Conservation (phyloP, 768 basidiomycete genomes). For the Termitomyces sp. region DNA sequence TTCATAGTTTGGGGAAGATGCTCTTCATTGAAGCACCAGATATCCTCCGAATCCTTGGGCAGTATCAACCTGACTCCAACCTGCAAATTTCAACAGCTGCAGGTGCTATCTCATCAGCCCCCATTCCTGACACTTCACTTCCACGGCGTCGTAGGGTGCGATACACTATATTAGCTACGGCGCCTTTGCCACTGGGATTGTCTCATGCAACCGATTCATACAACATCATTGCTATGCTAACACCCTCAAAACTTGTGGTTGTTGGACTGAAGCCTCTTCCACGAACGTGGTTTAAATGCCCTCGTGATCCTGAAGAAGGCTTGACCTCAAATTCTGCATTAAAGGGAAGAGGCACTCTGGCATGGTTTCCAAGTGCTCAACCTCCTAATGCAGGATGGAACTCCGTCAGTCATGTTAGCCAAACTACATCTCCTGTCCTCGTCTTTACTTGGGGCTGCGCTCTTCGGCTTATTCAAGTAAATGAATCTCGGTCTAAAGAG, state of each 20-base stretch:
- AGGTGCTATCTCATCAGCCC: constrained; percentile 7
- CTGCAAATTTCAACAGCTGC: constrained; percentile 1
- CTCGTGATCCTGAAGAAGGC: constrained; percentile 48
- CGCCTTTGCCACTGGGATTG: constrained; percentile 77
- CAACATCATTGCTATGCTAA: constrained; percentile 80
- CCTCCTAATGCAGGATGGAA: constrained; percentile 16
- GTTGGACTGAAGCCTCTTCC: constrained; percentile 91
- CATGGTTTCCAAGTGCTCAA: constrained; percentile 75
- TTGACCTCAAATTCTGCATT: constrained; percentile 36
- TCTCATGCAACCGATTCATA: constrained; percentile 76
- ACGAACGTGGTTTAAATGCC: constrained; percentile 84
- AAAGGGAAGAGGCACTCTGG: constrained; percentile 58
- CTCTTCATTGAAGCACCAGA: constrained; percentile 94
- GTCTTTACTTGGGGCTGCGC: constrained; percentile 82
- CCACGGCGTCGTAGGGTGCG: constrained; percentile 45
- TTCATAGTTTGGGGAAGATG: constrained; percentile 90
- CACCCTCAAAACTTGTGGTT: constrained; percentile 85
- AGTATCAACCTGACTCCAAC: constrained; percentile 61
- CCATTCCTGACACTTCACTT: constrained; percentile 19
- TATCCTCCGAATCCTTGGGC: constrained; percentile 88
- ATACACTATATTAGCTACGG: constrained; percentile 73
- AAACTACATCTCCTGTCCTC: constrained; percentile 48
- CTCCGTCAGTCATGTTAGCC: constrained; percentile 11
- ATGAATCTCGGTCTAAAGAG: constrained; percentile 53
- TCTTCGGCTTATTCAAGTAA: constrained; percentile 61